Conservation (phyloP, 495 filamentous ascomycete genomes). For the Hyaloscypha hepaticicola region DNA sequence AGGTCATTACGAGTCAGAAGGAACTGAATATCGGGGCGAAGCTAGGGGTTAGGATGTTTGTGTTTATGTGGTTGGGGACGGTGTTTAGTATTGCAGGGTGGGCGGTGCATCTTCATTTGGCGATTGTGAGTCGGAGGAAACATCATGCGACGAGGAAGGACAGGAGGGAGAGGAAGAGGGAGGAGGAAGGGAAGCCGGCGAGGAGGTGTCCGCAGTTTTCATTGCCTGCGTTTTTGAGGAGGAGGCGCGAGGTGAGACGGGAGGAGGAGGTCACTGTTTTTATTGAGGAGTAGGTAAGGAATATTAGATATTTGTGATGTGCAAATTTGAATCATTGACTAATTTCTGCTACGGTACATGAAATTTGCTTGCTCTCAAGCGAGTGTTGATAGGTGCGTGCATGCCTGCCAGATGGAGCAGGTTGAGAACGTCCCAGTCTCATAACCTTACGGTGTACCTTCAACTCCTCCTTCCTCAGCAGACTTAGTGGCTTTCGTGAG, state of each 20-base stretch:
- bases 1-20: slow-evolving; percentile 60
- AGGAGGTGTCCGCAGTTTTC: background rate
- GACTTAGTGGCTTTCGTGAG: no score
- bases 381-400: no score
- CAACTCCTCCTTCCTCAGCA: no score
- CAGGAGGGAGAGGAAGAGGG: slow-evolving; percentile 48
- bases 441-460: no score
- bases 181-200: slow-evolving; percentile 30
- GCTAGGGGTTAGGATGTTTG: slow-evolving; percentile 74
- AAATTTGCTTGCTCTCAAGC: no score
- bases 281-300: background rate
- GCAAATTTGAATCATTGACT: no score
- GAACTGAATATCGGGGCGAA: slow-evolving; percentile 75
- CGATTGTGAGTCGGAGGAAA: slow-evolving; percentile 34
- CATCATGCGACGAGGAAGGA: slow-evolving; percentile 44
- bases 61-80: slow-evolving; percentile 83
- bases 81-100: slow-evolving; percentile 66
- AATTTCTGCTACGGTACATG: no score
- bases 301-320: no score
- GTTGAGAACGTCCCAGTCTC: no score
- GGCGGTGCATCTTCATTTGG: slow-evolving; percentile 66
- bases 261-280: background rate
- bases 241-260: slow-evolving; percentile 2
- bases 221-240: slow-evolving; percentile 18
- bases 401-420: no score